Percentiles rank a stretch among this genome's conserved stretches.
phyloP scores from a whole-genome alignment of 305 asterid species.

The Ajuga reptans region DNA sequence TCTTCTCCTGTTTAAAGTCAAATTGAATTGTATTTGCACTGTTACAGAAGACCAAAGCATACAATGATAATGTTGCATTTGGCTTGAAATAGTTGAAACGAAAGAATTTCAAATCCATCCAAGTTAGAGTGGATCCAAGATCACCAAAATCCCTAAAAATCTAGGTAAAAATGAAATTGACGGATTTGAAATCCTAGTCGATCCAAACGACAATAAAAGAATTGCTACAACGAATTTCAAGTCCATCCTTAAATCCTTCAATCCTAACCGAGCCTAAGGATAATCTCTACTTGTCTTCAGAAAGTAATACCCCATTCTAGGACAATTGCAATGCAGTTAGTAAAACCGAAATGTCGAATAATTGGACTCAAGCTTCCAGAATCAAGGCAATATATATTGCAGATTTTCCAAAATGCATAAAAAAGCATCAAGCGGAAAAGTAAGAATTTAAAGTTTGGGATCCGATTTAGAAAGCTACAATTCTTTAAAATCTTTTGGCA shows the following conservation, averaged over 20 bases:
- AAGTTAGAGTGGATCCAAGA: too few relatives aligned
- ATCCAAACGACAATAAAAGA: too few relatives aligned
- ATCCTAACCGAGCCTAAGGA: too few relatives aligned
- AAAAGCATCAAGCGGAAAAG: neutral
- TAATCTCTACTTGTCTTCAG: too few relatives aligned
- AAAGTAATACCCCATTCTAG: neutral
- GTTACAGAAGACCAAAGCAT: neutral
- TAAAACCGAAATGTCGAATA: neutral
- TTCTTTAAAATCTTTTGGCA: neutral
- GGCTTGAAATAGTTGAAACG: too few relatives aligned
- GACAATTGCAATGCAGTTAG: neutral
- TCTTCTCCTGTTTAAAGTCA: slow-evolving; percentile 27
- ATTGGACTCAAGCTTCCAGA: neutral
- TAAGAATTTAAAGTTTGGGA: neutral
- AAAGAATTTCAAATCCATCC: too few relatives aligned
- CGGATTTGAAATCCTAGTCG: too few relatives aligned
- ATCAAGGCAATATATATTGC: neutral
- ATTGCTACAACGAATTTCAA: too few relatives aligned
- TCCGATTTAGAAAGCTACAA: neutral
- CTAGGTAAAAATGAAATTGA: too few relatives aligned
- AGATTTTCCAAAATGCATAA: neutral
- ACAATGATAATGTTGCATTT: too few relatives aligned
- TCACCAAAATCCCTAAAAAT: too few relatives aligned
- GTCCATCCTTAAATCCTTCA: too few relatives aligned
- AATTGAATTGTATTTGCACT: neutral